Evolutionary conservation across 208 protist genomes (phyloP), one percentile per base, ranked within the genome.

Genomic region (Trichomonas gallinae): DNA sequence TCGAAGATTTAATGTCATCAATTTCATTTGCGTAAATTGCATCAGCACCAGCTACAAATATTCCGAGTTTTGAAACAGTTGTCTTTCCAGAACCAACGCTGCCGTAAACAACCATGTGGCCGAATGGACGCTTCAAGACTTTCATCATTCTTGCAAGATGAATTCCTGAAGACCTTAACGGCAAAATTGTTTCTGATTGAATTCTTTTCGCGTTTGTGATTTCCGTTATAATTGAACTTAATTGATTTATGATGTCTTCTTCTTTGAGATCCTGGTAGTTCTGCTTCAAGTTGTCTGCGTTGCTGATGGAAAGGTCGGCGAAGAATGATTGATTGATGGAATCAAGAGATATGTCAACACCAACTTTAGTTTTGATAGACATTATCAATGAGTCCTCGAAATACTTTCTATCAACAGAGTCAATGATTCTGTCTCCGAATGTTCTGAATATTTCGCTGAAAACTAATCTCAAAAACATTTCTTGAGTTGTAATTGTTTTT

Each of bases 381-480:
- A 17, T 17, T 31, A 40, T 17, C 6, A 89, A 4, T 44, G 38
- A 26, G 31, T 89, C 83, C 0, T 89, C 83, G 97, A 99, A 99
- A 98, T 98, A 99, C 42, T 98, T 98, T 97, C 99, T 99, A 98
- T 99, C 99, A 44, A 91, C 97, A 38, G 98, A 97, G 97, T 98
- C 98, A 97, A 99, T 98, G 26, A 99, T 98, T 97, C 99, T 98
- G 97, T 99, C 99, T 97, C 98, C 98, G 97, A 99, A 99, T 15
- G 99, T 99, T 96, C 99, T 98, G 63, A 97, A 97, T 97, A 98
- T 99, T 98, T 99, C 99, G 97, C 99, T 99, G 96, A 98, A 98
- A 99, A 99, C 99, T 26, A 99, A 97, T 40, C 98, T 97, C 81
- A 99, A 51, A 96, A 99, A 98, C 96, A 97, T 98, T 11, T 97